phyloP scores from a whole-genome alignment of 768 basidiomycete genomes.

The Boletus bicolor region DNA sequence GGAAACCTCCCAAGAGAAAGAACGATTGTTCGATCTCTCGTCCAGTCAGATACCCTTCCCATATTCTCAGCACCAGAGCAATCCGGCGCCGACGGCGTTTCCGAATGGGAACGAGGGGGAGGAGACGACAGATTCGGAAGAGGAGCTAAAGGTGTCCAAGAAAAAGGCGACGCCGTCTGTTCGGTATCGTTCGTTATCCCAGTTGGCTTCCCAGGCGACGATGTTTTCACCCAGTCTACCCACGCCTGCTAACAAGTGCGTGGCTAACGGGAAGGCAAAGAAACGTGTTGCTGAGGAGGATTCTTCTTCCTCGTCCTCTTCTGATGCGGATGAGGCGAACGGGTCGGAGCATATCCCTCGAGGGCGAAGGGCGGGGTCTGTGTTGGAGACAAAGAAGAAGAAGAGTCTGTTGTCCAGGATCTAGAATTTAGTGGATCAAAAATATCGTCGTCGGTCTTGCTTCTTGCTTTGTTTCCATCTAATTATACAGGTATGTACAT shows the following conservation, averaged over 20 bases:
- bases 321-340: constrained; percentile 33
- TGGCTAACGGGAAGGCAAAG: constrained; percentile 27
- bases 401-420: constrained; percentile 13
- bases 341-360: constrained; percentile 57
- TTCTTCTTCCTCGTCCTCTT: constrained; percentile 42
- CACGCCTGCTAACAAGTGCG: constrained; percentile 31
- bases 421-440: neutral
- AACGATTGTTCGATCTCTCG: constrained; percentile 48
- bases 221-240: constrained; percentile 37
- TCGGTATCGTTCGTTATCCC: constrained; percentile 48
- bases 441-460: neutral
- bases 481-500: neutral
- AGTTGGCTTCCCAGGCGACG: constrained; percentile 40
- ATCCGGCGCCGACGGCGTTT: constrained; percentile 1
- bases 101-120: constrained; percentile 37
- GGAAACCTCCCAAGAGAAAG: constrained; percentile 2
- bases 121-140: constrained; percentile 25
- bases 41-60: constrained; percentile 54
- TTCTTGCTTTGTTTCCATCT: neutral
- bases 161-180: constrained; percentile 13
- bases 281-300: constrained; percentile 11
- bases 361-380: constrained; percentile 51
- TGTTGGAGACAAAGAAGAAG: constrained; percentile 25
- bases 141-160: constrained; percentile 14
- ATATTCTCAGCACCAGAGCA: constrained; percentile 43